Evolutionary conservation across 768 basidiomycete species (phyloP).

Genomic region (Leccinum broughii): DNA sequence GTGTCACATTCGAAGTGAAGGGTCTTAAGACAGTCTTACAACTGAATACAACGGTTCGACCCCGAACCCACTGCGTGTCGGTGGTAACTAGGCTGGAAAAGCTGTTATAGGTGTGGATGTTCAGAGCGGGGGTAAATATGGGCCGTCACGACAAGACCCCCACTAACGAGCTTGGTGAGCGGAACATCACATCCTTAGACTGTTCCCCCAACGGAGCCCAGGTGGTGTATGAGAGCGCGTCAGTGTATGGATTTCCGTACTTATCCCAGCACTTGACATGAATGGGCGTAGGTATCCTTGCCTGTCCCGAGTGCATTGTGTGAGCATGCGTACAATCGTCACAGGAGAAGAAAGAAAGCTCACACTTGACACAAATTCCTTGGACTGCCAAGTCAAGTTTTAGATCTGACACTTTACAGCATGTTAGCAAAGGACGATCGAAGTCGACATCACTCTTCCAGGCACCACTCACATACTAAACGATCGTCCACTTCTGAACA

Average conservation of each 20-base stretch:
- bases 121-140: not conserved
- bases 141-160: not conserved
- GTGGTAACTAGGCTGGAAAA: slow-evolving; percentile 18
- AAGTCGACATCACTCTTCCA: no score
- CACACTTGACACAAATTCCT: slow-evolving; percentile 63
- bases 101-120: slow-evolving; percentile 12
- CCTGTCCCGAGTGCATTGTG: slow-evolving; percentile 40
- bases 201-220: slow-evolving; percentile 29
- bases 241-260: slow-evolving; percentile 59
- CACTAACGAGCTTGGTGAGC: slow-evolving; percentile 20
- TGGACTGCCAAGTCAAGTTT: no score
- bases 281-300: slow-evolving; percentile 53
- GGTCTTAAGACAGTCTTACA: slow-evolving; percentile 13
- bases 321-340: not conserved
- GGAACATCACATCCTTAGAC: slow-evolving; percentile 31
- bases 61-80: not conserved
- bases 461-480: no score
- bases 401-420: no score
- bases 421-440: no score
- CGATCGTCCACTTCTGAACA: no score
- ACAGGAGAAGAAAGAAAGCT: slow-evolving; percentile 12
- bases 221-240: slow-evolving; percentile 55
- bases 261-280: slow-evolving; percentile 79
- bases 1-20: not conserved
- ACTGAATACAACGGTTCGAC: slow-evolving; percentile 25